phyloP scores from a whole-genome alignment of 208 protist species.

The Wallacemonas sp. region DNA sequence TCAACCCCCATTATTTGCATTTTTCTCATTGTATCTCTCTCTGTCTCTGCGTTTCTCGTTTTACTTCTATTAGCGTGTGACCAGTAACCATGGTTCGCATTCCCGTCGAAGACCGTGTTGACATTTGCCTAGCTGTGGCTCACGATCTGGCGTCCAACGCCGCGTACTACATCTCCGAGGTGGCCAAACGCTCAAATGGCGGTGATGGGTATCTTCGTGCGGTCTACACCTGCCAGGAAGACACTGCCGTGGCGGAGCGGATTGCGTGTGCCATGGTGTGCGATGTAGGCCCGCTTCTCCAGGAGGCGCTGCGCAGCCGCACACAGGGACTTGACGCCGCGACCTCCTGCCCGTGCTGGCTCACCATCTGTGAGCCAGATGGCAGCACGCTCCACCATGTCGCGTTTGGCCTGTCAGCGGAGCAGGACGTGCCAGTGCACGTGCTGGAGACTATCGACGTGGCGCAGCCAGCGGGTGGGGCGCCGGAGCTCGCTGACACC shows the following conservation, averaged over 20 bases:
- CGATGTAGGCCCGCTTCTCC: slow-evolving; percentile 34
- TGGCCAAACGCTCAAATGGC: slow-evolving; percentile 2
- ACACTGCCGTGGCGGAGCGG: slow-evolving; percentile 21
- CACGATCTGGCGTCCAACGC: slow-evolving; percentile 20
- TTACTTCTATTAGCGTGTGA: background rate
- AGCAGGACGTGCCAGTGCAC: background rate
- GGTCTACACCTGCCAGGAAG: slow-evolving; percentile 23
- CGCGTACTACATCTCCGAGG: slow-evolving; percentile 20
- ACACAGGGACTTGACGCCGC: background rate
- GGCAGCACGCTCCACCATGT: slow-evolving; percentile 44
- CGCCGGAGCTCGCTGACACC: background rate
- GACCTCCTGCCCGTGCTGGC: slow-evolving; percentile 34
- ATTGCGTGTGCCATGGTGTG: slow-evolving; percentile 20
- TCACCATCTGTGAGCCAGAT: slow-evolving; percentile 40
- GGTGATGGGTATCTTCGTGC: slow-evolving; percentile 28
- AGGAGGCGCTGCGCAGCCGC: slow-evolving; percentile 17
- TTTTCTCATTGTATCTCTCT: background rate
- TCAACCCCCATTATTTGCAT: background rate
- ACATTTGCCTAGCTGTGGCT: slow-evolving; percentile 20
- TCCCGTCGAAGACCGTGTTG: slow-evolving; percentile 6
- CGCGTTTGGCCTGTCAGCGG: slow-evolving; percentile 20
- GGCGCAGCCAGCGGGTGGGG: background rate
- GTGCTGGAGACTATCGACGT: slow-evolving; percentile 1
- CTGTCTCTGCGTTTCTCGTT: background rate
- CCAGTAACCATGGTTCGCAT: slow-evolving; percentile 8